Conservation (phyloP, 345 rosid species). For the Trapa incisa region DNA sequence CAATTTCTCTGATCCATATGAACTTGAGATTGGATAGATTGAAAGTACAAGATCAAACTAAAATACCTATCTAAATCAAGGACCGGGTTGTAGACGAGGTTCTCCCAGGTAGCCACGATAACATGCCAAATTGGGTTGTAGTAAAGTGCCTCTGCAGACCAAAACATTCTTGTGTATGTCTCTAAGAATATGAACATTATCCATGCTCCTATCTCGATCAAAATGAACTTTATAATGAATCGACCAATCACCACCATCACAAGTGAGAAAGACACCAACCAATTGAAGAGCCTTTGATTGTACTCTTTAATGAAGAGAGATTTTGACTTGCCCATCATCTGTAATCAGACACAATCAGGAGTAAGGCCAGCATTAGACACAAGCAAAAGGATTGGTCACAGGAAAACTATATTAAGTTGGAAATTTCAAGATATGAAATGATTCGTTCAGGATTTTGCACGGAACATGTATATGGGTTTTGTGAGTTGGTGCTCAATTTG, state of each 20-base stretch:
- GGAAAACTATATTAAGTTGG: neutral
- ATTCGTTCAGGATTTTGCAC: neutral
- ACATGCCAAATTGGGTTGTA: constrained; percentile 94
- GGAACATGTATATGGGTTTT: neutral
- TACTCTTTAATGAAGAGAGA: constrained; percentile 84
- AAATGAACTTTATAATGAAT: constrained; percentile 72
- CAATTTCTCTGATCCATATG: neutral
- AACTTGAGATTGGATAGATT: neutral
- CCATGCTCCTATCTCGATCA: constrained; percentile 94
- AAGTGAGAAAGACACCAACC: constrained; percentile 92
- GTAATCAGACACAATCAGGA: constrained; percentile 8
- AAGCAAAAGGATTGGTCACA: neutral
- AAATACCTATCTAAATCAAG: constrained; percentile 89
- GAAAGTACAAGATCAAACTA: neutral
- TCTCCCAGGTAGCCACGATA: constrained; percentile 83
- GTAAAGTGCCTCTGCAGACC: constrained; percentile 93
- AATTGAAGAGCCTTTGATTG: constrained; percentile 89
- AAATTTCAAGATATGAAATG: neutral
- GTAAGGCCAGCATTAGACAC: neutral
- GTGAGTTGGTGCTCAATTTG: neutral
- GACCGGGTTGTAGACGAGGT: constrained; percentile 80
- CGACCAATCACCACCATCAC: constrained; percentile 93
- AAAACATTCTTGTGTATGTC: constrained; percentile 90
- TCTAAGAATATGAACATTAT: constrained; percentile 89
- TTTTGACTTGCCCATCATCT: constrained; percentile 87